Conservation (phyloP, 2,329 filamentous ascomycete species). For the Penicillium sclerotiorum region DNA sequence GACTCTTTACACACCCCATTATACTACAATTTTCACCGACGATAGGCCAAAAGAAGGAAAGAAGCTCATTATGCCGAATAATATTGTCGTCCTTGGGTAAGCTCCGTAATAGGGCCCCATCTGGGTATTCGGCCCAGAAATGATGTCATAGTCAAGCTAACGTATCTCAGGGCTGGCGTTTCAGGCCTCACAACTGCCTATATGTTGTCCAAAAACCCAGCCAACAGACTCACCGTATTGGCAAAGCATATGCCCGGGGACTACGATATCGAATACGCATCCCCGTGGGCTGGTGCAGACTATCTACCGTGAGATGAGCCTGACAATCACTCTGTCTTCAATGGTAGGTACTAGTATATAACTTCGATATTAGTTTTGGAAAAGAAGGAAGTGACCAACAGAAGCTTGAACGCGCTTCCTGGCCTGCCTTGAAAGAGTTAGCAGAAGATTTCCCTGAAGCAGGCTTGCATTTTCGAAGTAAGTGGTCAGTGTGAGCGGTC, state of each 20-base stretch:
- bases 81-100: no score
- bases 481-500: background rate
- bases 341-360: background rate
- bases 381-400: slow-evolving; percentile 39
- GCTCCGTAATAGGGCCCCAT: no score
- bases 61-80: no score
- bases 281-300: slow-evolving; percentile 86
- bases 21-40: no score
- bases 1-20: no score
- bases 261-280: slow-evolving; percentile 87
- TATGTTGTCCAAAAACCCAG: slow-evolving; percentile 58
- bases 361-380: slow-evolving; percentile 37
- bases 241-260: slow-evolving; percentile 93
- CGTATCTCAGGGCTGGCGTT: slow-evolving; percentile 60
- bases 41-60: no score
- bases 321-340: background rate
- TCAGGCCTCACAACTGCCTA: slow-evolving; percentile 67
- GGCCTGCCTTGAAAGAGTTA: slow-evolving; percentile 63
- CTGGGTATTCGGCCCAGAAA: no score
- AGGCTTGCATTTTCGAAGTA: slow-evolving; percentile 72
- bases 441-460: slow-evolving; percentile 70
- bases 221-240: slow-evolving; percentile 67
- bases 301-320: slow-evolving; percentile 64
- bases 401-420: slow-evolving; percentile 65
- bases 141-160: no score